Conservation (phyloP, 495 filamentous ascomycete genomes). For the Penicillium tannophilum region DNA sequence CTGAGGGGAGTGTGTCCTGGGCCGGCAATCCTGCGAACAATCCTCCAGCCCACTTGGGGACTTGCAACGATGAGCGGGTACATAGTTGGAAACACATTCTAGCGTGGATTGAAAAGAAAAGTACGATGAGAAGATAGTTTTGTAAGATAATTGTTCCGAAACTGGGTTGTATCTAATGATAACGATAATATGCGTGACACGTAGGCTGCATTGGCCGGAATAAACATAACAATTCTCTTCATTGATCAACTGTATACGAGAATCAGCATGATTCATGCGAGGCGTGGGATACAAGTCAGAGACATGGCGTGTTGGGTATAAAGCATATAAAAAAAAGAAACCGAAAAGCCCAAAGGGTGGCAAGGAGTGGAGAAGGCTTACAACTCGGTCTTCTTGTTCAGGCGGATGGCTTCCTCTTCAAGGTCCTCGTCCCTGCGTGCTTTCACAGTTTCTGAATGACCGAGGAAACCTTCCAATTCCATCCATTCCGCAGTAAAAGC, state of each 20-base stretch:
- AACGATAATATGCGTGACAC: slow-evolving; percentile 1
- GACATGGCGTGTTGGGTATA: slow-evolving; percentile 6
- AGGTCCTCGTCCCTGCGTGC: slow-evolving; percentile 14
- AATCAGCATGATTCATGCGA: slow-evolving; percentile 8
- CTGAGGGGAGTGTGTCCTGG: slow-evolving; percentile 59
- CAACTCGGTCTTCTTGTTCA: slow-evolving; percentile 46
- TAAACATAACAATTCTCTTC: slow-evolving; percentile 1
- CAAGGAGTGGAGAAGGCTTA: slow-evolving; percentile 38
- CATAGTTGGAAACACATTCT: slow-evolving; percentile 41
- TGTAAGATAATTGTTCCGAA: background rate
- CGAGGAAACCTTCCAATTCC: slow-evolving; percentile 71
- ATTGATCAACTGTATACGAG: slow-evolving; percentile 9
- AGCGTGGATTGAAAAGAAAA: background rate
- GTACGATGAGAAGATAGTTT: background rate
- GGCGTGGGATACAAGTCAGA: background rate
- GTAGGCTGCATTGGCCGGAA: background rate
- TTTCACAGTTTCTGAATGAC: background rate
- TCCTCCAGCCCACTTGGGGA: slow-evolving; percentile 54
- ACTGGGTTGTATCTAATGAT: slow-evolving; percentile 1
- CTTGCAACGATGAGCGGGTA: slow-evolving; percentile 53
- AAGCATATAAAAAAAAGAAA: background rate
- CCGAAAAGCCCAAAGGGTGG: background rate
- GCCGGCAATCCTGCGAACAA: slow-evolving; percentile 50
- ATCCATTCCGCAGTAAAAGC: slow-evolving; percentile 93
- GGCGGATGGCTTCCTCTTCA: slow-evolving; percentile 22